These are phyloP conservation scores for Starmera stellimalicola DNA, from an alignment of 1,139 yeast species.

Conservation along the genomic window DNA sequence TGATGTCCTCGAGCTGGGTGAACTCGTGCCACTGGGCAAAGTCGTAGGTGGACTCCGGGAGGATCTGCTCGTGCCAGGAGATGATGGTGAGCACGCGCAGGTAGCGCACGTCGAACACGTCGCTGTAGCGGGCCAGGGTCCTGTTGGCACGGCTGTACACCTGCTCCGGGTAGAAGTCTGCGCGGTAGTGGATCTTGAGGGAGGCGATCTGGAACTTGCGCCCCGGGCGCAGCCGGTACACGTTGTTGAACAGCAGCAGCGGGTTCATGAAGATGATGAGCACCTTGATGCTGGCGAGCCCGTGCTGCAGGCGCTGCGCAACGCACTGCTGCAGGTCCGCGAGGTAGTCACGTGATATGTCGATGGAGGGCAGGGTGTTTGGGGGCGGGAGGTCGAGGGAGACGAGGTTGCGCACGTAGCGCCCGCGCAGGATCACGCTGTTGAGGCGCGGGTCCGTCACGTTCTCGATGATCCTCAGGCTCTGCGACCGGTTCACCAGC, in stretches of 20 bases:
- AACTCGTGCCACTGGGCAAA: slow-evolving; percentile 27
- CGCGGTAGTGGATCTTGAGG: slow-evolving; percentile 29
- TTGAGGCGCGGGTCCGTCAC: slow-evolving; percentile 28
- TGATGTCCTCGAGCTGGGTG: slow-evolving; percentile 25
- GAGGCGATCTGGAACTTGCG: slow-evolving; percentile 26
- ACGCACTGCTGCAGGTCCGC: slow-evolving; percentile 20
- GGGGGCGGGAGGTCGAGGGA: slow-evolving; percentile 34
- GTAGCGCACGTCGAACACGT: slow-evolving; percentile 25
- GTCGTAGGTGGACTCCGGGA: slow-evolving; percentile 22
- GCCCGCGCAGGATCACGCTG: slow-evolving; percentile 22
- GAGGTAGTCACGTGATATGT: slow-evolving; percentile 22
- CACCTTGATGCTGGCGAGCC: slow-evolving; percentile 18
- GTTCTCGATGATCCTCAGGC: slow-evolving; percentile 27
- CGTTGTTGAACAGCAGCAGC: slow-evolving; percentile 23
- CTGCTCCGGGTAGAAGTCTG: slow-evolving; percentile 24
- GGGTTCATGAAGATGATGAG: slow-evolving; percentile 30
- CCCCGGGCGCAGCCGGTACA: slow-evolving; percentile 6
- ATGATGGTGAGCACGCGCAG: slow-evolving; percentile 28
- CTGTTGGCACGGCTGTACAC: slow-evolving; percentile 12
- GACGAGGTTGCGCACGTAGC: slow-evolving; percentile 18
- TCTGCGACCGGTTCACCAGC: slow-evolving; percentile 20
- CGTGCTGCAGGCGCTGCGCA: slow-evolving; percentile 15
- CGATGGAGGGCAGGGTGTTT: slow-evolving; percentile 23
- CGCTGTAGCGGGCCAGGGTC: slow-evolving; percentile 19
- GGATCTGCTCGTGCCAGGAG: slow-evolving; percentile 29